These are phyloP conservation scores for Ophiostoma ips DNA, from an alignment of 2,329 filamentous ascomycete species.

Conservation along the genomic window DNA sequence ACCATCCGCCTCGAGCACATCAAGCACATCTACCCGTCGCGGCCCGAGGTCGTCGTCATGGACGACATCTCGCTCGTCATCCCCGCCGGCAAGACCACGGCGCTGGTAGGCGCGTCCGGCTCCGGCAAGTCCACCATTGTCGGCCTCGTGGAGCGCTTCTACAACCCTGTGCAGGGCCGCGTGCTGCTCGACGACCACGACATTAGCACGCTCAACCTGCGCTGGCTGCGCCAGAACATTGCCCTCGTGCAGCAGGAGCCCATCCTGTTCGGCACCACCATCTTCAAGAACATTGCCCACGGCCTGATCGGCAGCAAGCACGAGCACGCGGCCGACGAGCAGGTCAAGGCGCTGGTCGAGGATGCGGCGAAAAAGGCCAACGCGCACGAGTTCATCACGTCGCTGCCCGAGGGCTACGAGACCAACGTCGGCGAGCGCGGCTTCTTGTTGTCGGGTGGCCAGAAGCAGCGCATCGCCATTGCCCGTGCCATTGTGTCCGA, in stretches of 20 bases:
- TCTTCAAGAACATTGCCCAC: conserved; percentile 79
- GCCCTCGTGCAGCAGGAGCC: conserved; percentile 89
- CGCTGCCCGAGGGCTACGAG: conserved; percentile 76
- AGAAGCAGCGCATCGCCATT: conserved; percentile 95
- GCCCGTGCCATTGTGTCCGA: conserved; percentile 81
- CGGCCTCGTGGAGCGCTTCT: conserved; percentile 86
- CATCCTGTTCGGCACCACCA: conserved; percentile 76
- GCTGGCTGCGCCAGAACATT: conserved; percentile 86
- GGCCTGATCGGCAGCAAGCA: conserved; percentile 74
- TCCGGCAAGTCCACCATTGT: conserved; percentile 93
- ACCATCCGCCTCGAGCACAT: conserved; percentile 68
- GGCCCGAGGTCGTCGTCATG: conserved; percentile 83
- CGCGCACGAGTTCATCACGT: conserved; percentile 78
- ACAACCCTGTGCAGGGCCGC: conserved; percentile 68
- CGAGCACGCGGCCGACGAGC: conserved; percentile 54
- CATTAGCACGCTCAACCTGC: conserved; percentile 67
- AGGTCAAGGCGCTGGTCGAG: conserved; percentile 55
- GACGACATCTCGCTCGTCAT: conserved; percentile 65
- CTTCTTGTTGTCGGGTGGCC: conserved; percentile 82
- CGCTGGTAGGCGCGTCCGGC: conserved; percentile 84
- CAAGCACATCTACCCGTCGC: conserved; percentile 88
- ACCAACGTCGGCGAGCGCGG: conserved; percentile 94
- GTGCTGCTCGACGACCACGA: conserved; percentile 75
- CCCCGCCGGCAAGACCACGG: conserved; percentile 82
- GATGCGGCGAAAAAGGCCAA: conserved; percentile 83